Percentiles rank a stretch among this genome's conserved stretches.
These are phyloP conservation scores for Spergularia marina DNA, from an alignment of 148 eudicot species.

Conservation along the genomic window DNA sequence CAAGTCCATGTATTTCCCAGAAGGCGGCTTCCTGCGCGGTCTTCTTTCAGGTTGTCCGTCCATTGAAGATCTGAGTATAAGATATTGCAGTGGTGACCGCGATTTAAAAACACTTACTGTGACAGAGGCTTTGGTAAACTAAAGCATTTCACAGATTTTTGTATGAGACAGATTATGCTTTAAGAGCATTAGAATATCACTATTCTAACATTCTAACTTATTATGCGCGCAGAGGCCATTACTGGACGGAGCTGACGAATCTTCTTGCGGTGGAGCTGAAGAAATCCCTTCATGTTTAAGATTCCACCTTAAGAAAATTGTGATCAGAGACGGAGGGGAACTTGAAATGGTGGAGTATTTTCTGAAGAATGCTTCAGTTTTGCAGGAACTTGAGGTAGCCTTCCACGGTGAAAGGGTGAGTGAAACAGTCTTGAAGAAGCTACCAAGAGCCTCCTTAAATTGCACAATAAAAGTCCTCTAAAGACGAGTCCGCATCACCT, in stretches of 20 bases:
- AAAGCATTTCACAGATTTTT: too few species aligned
- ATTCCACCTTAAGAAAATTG: constrained; percentile 21
- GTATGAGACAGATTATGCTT: too few species aligned
- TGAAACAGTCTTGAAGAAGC: too few species aligned
- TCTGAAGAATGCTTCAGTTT: constrained; percentile 16
- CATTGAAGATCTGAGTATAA: constrained; percentile 12
- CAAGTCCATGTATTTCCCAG: not conserved
- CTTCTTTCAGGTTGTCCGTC: constrained; percentile 17
- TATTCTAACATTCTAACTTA: too few species aligned
- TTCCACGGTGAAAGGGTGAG: not conserved
- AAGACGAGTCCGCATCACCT: too few species aligned
- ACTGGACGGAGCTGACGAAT: too few species aligned
- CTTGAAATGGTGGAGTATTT: constrained; percentile 8
- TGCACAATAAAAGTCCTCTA: too few species aligned
- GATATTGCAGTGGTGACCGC: not conserved
- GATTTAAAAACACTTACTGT: not conserved
- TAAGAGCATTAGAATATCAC: too few species aligned
- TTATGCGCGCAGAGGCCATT: not conserved
- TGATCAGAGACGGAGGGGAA: not conserved
- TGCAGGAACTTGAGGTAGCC: constrained; percentile 19
- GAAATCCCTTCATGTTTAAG: constrained; percentile 19
- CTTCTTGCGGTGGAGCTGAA: not conserved
- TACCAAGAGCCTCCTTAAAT: too few species aligned
- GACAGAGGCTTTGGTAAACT: too few species aligned
- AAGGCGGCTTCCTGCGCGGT: constrained; percentile 2